phyloP scores from a whole-genome alignment of 805 yeast genomes.

The Clavispora carvajalis region DNA sequence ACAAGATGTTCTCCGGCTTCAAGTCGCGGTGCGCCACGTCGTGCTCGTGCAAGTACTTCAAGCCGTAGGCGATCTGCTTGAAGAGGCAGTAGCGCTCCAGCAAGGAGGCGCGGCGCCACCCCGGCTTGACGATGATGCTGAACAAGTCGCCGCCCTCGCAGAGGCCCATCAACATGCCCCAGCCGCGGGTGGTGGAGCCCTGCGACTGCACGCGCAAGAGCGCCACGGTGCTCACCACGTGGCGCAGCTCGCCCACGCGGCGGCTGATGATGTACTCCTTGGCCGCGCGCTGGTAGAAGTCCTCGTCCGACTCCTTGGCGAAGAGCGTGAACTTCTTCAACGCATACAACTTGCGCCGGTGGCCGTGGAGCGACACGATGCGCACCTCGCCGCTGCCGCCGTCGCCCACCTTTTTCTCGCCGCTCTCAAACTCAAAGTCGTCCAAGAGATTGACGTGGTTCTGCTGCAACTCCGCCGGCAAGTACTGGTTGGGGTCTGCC shows the following conservation, averaged over 20 bases:
- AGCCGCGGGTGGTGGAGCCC: constrained; percentile 51
- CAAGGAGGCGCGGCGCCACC: constrained; percentile 52
- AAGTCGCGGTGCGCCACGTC: constrained; percentile 72
- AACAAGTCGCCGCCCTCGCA: constrained; percentile 62
- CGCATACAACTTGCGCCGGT: constrained; percentile 50
- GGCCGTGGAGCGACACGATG: constrained; percentile 28
- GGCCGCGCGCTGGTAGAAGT: constrained; percentile 59
- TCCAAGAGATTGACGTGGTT: constrained; percentile 45
- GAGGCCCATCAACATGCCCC: constrained; percentile 71
- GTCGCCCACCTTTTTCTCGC: constrained; percentile 50
- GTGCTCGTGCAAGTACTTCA: constrained; percentile 55
- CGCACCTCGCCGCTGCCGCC: constrained; percentile 73
- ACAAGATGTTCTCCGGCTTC: constrained; percentile 67
- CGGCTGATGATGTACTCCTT: constrained; percentile 62
- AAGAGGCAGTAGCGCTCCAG: constrained; percentile 59
- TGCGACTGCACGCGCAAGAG: constrained; percentile 55
- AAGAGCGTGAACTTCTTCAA: constrained; percentile 60
- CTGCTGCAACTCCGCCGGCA: constrained; percentile 53
- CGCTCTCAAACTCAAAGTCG: constrained; percentile 44
- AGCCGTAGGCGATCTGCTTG: constrained; percentile 61
- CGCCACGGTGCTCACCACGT: constrained; percentile 52
- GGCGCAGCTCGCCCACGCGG: constrained; percentile 49
- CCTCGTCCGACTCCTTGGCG: constrained; percentile 55
- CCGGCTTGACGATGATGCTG: constrained; percentile 46
- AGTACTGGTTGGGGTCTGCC: constrained; percentile 57